A percentile compares a stretch with the other conserved stretches of the same genome.
phyloP scores from a whole-genome alignment of 2,329 filamentous ascomycete species.

The Diaporthe longicolla region DNA sequence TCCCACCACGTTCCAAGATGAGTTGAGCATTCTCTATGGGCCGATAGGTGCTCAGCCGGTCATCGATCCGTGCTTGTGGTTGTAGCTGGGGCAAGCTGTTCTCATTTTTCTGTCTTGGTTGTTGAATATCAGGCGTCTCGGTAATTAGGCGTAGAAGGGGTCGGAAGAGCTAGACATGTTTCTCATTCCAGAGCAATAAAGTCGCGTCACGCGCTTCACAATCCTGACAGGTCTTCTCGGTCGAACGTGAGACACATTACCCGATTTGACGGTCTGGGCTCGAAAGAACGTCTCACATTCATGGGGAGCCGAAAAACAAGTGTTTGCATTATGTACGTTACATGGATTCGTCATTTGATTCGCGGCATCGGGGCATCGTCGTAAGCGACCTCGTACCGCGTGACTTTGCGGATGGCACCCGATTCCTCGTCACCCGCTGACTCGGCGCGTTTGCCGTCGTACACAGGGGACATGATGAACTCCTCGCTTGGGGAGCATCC shows the following conservation, averaged over 20 bases:
- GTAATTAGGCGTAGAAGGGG: not conserved
- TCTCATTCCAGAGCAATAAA: conserved; percentile 5
- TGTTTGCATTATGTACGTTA: not conserved
- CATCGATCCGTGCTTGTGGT: conserved; percentile 38
- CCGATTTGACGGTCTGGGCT: not conserved
- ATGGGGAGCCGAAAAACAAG: not conserved
- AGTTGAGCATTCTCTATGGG: conserved; percentile 35
- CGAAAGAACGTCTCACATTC: not conserved
- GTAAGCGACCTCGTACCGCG: conserved; percentile 22
- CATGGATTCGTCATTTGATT: not conserved
- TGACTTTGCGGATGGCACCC: conserved; percentile 16
- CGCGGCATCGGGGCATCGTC: conserved; percentile 2
- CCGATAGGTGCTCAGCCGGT: conserved; percentile 28
- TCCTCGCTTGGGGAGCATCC: conserved; percentile 3
- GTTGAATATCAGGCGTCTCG: not conserved
- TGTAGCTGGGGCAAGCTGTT: not conserved
- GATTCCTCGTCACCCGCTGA: not conserved
- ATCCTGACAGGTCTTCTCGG: not conserved
- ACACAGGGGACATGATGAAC: conserved; percentile 26
- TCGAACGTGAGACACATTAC: conserved; percentile 1
- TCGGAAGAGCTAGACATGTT: conserved; percentile 15
- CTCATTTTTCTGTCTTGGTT: not conserved
- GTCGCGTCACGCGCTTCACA: not conserved
- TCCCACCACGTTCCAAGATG: conserved; percentile 37
- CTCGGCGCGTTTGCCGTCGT: not conserved